Conservation (phyloP, 176 grass and related monocot species). For the Guadua angustifolia region DNA sequence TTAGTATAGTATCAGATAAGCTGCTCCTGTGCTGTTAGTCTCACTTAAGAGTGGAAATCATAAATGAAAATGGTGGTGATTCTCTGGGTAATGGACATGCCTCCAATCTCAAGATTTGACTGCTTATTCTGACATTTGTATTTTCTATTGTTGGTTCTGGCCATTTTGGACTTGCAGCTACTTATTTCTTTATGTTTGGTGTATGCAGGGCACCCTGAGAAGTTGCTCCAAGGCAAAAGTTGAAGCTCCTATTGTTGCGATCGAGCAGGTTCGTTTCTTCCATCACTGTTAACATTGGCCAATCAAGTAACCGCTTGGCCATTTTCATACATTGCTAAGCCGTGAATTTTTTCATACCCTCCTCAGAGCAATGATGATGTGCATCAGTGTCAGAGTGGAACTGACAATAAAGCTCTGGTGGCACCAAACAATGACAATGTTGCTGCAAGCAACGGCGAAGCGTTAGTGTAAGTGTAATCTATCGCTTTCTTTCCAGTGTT, state of each 20-base stretch:
- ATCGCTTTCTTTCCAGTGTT: background rate
- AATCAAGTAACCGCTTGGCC: background rate
- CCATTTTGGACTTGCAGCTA: slow-evolving; percentile 10
- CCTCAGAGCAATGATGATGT: slow-evolving; percentile 28
- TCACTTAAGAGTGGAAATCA: background rate
- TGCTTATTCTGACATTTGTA: slow-evolving; percentile 31
- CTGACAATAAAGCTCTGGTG: slow-evolving; percentile 36
- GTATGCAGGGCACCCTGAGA: slow-evolving; percentile 73
- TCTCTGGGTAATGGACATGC: slow-evolving; percentile 12
- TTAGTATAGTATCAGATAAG: too few relatives aligned
- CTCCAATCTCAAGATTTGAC: slow-evolving; percentile 18
- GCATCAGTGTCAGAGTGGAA: slow-evolving; percentile 26
- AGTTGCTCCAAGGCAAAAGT: slow-evolving; percentile 64
- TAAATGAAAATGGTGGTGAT: background rate
- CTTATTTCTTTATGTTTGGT: slow-evolving; percentile 35
- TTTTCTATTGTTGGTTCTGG: slow-evolving; percentile 3
- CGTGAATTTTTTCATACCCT: slow-evolving; percentile 18
- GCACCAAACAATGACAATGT: slow-evolving; percentile 30
- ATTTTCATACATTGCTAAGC: slow-evolving; percentile 5
- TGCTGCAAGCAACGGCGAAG: slow-evolving; percentile 35
- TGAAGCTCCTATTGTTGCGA: slow-evolving; percentile 48
- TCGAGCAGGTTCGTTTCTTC: slow-evolving; percentile 56
- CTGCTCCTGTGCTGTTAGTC: slow-evolving; percentile 11
- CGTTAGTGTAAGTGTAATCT: slow-evolving; percentile 51
- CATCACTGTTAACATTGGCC: background rate